Percentiles rank a stretch among this genome's conserved stretches.
Conservation (phyloP, 805 yeast genomes). For the Metschnikowia reukaufii region DNA sequence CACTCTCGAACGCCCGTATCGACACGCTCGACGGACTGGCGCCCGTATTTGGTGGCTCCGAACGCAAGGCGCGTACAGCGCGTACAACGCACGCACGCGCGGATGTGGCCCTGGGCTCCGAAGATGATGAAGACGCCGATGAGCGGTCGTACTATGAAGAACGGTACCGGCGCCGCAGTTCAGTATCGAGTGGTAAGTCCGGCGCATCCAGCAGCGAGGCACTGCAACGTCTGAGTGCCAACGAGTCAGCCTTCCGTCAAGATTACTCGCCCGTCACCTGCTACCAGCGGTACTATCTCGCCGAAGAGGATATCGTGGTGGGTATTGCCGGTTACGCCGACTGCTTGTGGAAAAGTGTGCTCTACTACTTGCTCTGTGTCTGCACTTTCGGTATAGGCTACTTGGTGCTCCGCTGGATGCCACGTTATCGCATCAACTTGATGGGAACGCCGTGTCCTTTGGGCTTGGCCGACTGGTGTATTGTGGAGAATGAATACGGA, state of each 20-base stretch:
- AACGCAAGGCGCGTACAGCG: constrained; percentile 15
- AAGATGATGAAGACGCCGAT: constrained; percentile 7
- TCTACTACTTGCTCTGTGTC: constrained; percentile 56
- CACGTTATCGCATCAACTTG: constrained; percentile 65
- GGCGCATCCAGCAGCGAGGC: constrained; percentile 11
- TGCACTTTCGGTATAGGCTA: constrained; percentile 71
- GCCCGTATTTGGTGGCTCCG: constrained; percentile 7
- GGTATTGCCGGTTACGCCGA: constrained; percentile 89
- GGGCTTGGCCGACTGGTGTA: constrained; percentile 89
- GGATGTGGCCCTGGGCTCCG: constrained; percentile 5
- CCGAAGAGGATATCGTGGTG: constrained; percentile 92
- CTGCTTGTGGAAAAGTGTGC: constrained; percentile 42
- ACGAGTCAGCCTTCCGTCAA: constrained; percentile 12
- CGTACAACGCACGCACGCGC: constrained; percentile 5
- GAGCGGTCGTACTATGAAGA: constrained; percentile 23
- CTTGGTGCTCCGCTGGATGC: constrained; percentile 81
- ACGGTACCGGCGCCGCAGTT: constrained; percentile 27
- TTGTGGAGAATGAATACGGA: constrained; percentile 91
- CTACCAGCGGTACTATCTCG: constrained; percentile 83
- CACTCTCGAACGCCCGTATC: constrained; percentile 5
- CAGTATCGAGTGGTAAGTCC: too few species aligned
- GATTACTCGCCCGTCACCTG: constrained; percentile 37
- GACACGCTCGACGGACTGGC: neutral
- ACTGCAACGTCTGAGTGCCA: constrained; percentile 8
- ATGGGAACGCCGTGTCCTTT: constrained; percentile 67